A percentile compares a stretch with the other conserved stretches of the same genome.
These are phyloP conservation scores for Bjerkandera adusta DNA, from an alignment of 1,284 basidiomycete genomes.

Conservation along the genomic window DNA sequence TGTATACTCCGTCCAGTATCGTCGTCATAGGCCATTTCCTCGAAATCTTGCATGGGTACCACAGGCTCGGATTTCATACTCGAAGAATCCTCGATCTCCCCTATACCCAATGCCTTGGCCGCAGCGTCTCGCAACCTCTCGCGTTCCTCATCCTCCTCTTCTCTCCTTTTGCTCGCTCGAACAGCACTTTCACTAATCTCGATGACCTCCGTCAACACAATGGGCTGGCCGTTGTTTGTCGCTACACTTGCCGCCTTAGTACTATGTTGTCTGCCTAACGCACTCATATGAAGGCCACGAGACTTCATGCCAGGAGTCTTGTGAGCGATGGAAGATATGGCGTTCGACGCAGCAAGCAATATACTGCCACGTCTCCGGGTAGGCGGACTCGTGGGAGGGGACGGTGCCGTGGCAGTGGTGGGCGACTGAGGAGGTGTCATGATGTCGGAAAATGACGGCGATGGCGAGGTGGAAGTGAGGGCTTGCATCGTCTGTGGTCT, in stretches of 20 bases:
- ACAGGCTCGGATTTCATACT: conserved; percentile 11
- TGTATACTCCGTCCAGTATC: conserved; percentile 12
- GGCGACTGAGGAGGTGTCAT: background rate
- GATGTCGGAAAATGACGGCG: conserved; percentile 4
- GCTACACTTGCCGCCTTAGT: conserved; percentile 32
- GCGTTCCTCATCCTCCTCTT: conserved; percentile 68
- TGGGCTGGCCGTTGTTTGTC: conserved; percentile 19
- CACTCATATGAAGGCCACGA: conserved; percentile 45
- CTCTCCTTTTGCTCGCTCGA: conserved; percentile 30
- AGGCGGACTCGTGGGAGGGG: conserved; percentile 15
- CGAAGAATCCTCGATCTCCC: conserved; percentile 18
- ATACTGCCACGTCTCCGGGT: conserved; percentile 40
- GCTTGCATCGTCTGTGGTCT: conserved; percentile 6
- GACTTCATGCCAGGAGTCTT: conserved; percentile 34
- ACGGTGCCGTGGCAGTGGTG: conserved; percentile 3
- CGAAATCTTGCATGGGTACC: conserved; percentile 8
- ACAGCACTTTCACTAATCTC: conserved; percentile 55
- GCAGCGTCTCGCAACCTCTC: conserved; percentile 70
- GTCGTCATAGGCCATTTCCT: conserved; percentile 22
- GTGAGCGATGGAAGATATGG: conserved; percentile 38
- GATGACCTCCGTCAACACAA: conserved; percentile 65
- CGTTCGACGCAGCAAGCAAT: conserved; percentile 57
- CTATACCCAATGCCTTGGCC: conserved; percentile 70
- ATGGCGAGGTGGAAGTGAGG: conserved; percentile 12
- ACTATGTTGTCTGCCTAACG: conserved; percentile 35